Evolutionary conservation across 2,329 filamentous ascomycete genomes (phyloP).

Genomic region (Aaosphaeria pasadenensis): DNA sequence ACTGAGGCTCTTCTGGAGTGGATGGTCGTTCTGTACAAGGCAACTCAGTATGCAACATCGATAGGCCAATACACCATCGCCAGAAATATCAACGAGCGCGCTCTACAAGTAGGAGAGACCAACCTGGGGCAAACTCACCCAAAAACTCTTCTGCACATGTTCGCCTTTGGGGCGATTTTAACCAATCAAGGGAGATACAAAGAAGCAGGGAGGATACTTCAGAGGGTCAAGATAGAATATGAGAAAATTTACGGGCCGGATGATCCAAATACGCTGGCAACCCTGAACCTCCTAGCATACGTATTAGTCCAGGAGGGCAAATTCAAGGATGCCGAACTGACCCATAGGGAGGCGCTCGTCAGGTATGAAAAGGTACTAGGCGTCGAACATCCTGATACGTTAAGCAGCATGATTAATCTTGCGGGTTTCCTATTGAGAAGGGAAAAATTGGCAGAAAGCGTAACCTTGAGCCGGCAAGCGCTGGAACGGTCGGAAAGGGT

Average conservation of each 20-base stretch:
- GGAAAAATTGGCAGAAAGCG: conserved; percentile 1
- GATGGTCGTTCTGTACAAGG: conserved; percentile 3
- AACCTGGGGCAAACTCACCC: conserved; percentile 5
- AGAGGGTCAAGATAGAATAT: neutral
- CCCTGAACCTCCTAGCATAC: conserved; percentile 4
- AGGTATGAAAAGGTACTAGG: neutral
- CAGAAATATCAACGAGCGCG: conserved; percentile 2
- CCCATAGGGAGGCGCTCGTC: neutral
- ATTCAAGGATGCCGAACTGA: neutral
- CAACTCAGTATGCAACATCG: conserved; percentile 1
- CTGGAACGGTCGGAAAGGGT: conserved; percentile 1
- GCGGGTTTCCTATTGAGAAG: neutral
- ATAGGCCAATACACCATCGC: conserved; percentile 5
- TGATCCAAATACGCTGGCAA: conserved; percentile 2
- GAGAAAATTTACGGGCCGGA: conserved; percentile 4
- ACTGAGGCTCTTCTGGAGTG: neutral
- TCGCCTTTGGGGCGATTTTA: neutral
- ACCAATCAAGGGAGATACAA: neutral
- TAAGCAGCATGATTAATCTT: neutral
- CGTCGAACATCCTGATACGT: conserved; percentile 1
- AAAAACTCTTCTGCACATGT: conserved; percentile 2
- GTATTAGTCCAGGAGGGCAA: conserved; percentile 1
- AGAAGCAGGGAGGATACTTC: neutral
- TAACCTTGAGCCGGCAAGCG: neutral
- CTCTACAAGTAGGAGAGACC: conserved; percentile 2